Evolutionary conservation across 1,284 basidiomycete genomes (phyloP), one percentile per base, ranked within the genome.

Genomic region (Apiotrichum akiyoshidainum): DNA sequence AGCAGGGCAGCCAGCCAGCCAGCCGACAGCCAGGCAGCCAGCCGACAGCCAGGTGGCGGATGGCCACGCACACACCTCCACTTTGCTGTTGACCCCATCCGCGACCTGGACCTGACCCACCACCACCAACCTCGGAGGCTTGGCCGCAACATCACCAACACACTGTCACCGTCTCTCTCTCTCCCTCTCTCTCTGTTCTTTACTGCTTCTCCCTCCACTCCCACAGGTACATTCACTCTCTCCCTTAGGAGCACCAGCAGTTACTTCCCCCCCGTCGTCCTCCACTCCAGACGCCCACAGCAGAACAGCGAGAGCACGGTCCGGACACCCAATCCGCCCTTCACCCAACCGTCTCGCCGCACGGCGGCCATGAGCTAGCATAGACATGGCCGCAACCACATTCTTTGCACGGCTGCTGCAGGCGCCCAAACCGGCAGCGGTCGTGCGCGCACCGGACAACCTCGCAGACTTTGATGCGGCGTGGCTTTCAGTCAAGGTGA

Each of bases 371-470:
- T 51, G 49, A 40, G 42, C 52, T 46, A 46, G 52, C 33, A 74
- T 74, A 71, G 70, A 73, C 56, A 70, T 70, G 12, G 42, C 42
- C 19, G 42, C 42, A n/a, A 68, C 71, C 13, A 70, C 63, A 39
- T 77, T 75, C 68, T 77, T 77, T 60, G 54, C 73, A 41, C 68
- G 75, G 40, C 65, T 77, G 22, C 60, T 77, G 10, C 68, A 71
- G 52, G 47, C 70, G 31, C 63, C 74, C 12, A 71, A 68, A 45
- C 60, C 67, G 39, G 41, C 58, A 5, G 58, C 42, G 46, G 46
- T 41, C 13, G 53, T 55, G 6, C 57, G 53, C n/a, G 56, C 57
- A 17, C 64, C 68, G 5, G 73, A 75, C 59, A 64, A 71, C 46
- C 51, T 72, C 11, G 62, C 44, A 1, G 73, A 67, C 19, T 75